A percentile compares a stretch with the other conserved stretches of the same genome.
These are phyloP conservation scores for Mortierella sp. DNA, from an alignment of 371 early-diverging fungal species.

Conservation along the genomic window DNA sequence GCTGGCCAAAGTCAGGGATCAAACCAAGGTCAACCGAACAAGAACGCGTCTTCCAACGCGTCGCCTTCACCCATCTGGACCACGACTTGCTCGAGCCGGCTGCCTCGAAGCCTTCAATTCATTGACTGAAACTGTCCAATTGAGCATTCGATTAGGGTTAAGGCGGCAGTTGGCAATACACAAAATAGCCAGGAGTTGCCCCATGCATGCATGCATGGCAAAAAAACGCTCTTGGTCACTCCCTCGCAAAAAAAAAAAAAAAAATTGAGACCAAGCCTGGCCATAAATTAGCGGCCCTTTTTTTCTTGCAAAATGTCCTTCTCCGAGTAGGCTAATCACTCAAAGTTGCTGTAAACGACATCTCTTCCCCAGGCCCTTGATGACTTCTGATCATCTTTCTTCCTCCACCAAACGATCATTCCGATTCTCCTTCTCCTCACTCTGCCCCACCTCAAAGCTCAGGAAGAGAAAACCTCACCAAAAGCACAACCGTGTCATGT, in stretches of 20 bases:
- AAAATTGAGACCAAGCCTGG: too few relatives aligned
- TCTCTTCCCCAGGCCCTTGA: too few relatives aligned
- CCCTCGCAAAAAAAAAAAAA: too few relatives aligned
- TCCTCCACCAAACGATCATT: neutral
- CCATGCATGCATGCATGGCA: too few relatives aligned
- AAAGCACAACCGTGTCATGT: neutral
- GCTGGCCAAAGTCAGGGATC: slow-evolving; percentile 1
- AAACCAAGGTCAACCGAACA: neutral
- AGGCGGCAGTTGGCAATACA: neutral
- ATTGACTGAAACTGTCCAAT: slow-evolving; percentile 30
- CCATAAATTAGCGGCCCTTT: too few relatives aligned
- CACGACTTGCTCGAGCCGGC: slow-evolving; percentile 32
- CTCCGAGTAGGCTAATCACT: too few relatives aligned
- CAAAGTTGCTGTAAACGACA: neutral
- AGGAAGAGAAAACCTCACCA: neutral
- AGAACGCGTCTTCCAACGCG: slow-evolving; percentile 12
- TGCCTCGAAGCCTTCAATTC: slow-evolving; percentile 52
- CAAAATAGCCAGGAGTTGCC: too few relatives aligned
- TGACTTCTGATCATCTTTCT: neutral
- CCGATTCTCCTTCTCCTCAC: too few relatives aligned
- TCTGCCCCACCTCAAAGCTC: neutral
- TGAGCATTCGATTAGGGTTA: too few relatives aligned
- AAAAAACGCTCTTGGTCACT: too few relatives aligned
- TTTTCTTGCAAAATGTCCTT: too few relatives aligned
- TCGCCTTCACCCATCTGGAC: slow-evolving; percentile 28